phyloP scores from a whole-genome alignment of 192 early-diverging fungal species.

The Funneliformis geosporum region DNA sequence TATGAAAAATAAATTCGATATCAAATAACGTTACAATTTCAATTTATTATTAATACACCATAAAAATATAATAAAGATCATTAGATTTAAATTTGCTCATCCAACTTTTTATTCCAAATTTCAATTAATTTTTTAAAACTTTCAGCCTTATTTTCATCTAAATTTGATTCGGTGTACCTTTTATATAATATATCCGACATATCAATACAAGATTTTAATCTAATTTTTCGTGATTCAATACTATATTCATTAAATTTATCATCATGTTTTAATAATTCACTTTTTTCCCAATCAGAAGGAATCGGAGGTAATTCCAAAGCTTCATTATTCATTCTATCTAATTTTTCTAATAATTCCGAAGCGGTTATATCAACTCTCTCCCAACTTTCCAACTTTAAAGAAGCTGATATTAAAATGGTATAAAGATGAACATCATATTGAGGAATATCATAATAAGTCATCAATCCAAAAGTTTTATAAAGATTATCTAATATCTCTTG shows the following conservation, averaged over 20 bases:
- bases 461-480: constrained; percentile 31
- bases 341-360: constrained; percentile 19
- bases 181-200: not conserved
- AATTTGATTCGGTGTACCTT: not conserved
- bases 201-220: constrained; percentile 8
- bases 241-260: not conserved
- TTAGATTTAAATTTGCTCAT: too few relatives aligned
- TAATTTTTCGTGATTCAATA: not conserved
- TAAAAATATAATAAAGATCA: too few relatives aligned
- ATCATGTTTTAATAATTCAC: not conserved
- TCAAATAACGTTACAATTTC: too few relatives aligned
- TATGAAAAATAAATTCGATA: too few relatives aligned
- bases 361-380: constrained; percentile 7
- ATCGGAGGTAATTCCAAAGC: not conserved
- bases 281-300: not conserved
- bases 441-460: constrained; percentile 26
- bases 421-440: constrained; percentile 25
- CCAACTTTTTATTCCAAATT: not conserved
- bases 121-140: constrained; percentile 1
- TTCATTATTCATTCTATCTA: not conserved
- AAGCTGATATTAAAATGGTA: constrained; percentile 12
- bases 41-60: too few relatives aligned
- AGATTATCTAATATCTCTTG: constrained; percentile 18
- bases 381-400: constrained; percentile 9
- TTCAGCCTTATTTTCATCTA: not conserved